Evolutionary conservation across 2,329 filamentous ascomycete species (phyloP), one percentile per base, ranked within the genome.

Genomic region (Stachybotrys chlorohalonatus): DNA sequence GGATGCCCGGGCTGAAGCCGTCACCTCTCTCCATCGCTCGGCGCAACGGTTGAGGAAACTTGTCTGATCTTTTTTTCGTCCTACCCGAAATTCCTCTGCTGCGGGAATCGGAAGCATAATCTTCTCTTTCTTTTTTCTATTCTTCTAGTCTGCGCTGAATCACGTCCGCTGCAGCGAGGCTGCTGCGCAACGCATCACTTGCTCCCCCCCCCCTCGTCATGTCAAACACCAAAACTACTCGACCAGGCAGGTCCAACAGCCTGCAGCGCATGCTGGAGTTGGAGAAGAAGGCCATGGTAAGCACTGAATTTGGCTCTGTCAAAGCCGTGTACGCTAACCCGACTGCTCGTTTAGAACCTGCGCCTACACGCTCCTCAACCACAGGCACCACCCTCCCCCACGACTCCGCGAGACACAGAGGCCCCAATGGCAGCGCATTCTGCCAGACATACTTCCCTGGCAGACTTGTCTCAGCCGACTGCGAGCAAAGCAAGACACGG

Each of bases 181-280:
- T 13, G 6, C 15, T 47, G 15, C 49, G 36, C 49, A 42, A 47
- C 48, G 53, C 36, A 54, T 58, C 57, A 49, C 51, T 53, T 49
- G 47, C 48, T 16, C 48, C 5, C 46, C 54, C 16, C 17, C 11
- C 39, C 7, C 53, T 48, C 47, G n/a, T 36, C 51, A 52, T 46
- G 51, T 31, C 24, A 47, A 47, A n/a, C 17, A 31, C 42, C 52
- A 48, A 24, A 57, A 55, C 58, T 62, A 61, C 42, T 11, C 55
- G 48, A n/a, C 32, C 32, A n/a, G 50, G 7, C 51, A 62, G 63
- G 56, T 71, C 72, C 58, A 75, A 75, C 63, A 81, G 75, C 65
- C 75, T 84, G 59, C 74, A 82, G 65, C 75, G 72, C 56, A 83
- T 84, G 81, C 72, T 84, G 51, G 79, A 83, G 60, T 68, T 84